A percentile compares a stretch with the other conserved stretches of the same genome.
Evolutionary conservation across 495 filamentous ascomycete genomes (phyloP).

Genomic region (Penicillium turbatum): DNA sequence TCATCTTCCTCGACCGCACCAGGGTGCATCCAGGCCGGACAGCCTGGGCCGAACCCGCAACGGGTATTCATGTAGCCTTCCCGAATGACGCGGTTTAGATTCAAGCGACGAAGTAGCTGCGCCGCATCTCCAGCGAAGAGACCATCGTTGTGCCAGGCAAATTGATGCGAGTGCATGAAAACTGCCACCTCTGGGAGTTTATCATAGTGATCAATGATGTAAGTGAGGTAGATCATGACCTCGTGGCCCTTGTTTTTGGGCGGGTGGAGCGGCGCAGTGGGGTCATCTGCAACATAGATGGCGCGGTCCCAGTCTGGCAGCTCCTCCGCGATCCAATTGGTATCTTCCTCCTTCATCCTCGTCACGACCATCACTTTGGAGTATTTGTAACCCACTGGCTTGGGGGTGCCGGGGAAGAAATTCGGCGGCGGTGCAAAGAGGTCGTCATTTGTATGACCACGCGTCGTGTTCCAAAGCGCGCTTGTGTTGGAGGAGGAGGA

Average conservation of each 20-base stretch:
- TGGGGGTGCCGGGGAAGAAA: conserved; percentile 39
- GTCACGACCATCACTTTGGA: conserved; percentile 56
- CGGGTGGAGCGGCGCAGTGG: conserved; percentile 55
- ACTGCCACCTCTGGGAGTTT: conserved; percentile 61
- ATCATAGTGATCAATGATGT: conserved; percentile 70
- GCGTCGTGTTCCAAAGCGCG: conserved; percentile 23
- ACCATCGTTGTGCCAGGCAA: conserved; percentile 62
- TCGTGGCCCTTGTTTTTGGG: conserved; percentile 75
- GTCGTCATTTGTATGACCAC: conserved; percentile 14
- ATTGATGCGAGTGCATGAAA: conserved; percentile 67
- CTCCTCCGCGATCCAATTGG: conserved; percentile 55
- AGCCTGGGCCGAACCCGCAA: conserved; percentile 58
- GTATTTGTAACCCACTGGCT: conserved; percentile 41
- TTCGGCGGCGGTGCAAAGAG: conserved; percentile 33
- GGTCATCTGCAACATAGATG: conserved; percentile 64
- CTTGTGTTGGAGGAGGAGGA: conserved; percentile 16
- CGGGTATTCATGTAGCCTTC: conserved; percentile 65
- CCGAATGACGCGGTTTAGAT: conserved; percentile 48
- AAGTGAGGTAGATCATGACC: conserved; percentile 70
- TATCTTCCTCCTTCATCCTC: conserved; percentile 51
- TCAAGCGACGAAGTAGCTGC: conserved; percentile 51
- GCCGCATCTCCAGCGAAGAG: conserved; percentile 47
- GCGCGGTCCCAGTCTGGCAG: conserved; percentile 53
- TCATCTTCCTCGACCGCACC: conserved; percentile 45
- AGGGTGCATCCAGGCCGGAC: conserved; percentile 64